Base-by-base conservation (phyloP, 768 basidiomycete species). In the Wakefieldia striispora region DNA sequence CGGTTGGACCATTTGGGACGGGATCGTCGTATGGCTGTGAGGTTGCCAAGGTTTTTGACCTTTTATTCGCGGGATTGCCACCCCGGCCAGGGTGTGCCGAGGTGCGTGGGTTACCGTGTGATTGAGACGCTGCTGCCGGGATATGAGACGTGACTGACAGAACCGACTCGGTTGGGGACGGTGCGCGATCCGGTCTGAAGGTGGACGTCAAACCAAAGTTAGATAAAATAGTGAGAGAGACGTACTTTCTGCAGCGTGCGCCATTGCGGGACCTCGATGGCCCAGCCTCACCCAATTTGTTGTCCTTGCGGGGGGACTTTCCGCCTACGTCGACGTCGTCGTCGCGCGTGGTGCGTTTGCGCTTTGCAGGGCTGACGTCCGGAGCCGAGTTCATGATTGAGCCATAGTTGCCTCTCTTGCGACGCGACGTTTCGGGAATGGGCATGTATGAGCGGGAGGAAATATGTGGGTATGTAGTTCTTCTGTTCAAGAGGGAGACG, bases 381-480 rank as follows among this genome's bases (percentile, higher is more conserved):
- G 75, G 72, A 49, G 54, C 55, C 14, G 72, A 75, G 37, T 74
- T 72, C 61, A 82, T 68, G 54, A 86, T 64, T 14, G 81, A 81
- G 31, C 78, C 76, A 40, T 77, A 76, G 7, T 75, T 79, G 21
- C 75, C 76, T 57, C 85, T 71, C 52, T 83, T 73, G 46, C 87
- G 72, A 41, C 86, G 70, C 12, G 83, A 83, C n/a, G 78, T 76
- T 65, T 89, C 88, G 50, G 78, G 68, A 37, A 80, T 75, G n/a
- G 86, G 84, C 74, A 83, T 79, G 60, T 77, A 88, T 8, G 83
- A 80, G 45, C 81, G 77, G 24, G 81, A 72, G 29, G 86, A 80
- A 49, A 91, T 82, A 66, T 90, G 88, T 3, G 88, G 88, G 65
- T 87, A 91, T 6, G 77, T 74, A 8, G 88, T 91, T 57, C 75